Percentiles rank a stretch among this genome's conserved stretches.
phyloP scores from a whole-genome alignment of 108 stramenopile species.

The Cyclostephanos tholiformis region DNA sequence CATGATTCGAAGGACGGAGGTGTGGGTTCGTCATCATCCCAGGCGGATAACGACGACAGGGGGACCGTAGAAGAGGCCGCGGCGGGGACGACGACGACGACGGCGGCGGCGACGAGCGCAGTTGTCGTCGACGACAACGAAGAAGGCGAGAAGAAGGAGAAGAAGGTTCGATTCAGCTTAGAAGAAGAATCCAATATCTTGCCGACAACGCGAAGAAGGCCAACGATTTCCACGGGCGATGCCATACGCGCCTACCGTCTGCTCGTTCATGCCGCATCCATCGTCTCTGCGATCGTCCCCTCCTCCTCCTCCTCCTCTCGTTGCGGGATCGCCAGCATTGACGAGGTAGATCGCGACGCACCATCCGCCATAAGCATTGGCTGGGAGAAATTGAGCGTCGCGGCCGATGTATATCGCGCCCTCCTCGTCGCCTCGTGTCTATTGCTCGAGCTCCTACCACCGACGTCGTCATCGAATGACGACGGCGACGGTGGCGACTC shows the following conservation, averaged over 20 bases:
- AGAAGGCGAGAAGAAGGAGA: slow-evolving; percentile 6
- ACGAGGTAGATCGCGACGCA: not conserved
- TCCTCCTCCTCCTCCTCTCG: not conserved
- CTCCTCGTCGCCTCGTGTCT: slow-evolving; percentile 44
- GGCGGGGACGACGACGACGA: not conserved
- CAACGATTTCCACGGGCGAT: slow-evolving; percentile 20
- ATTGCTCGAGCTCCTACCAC: slow-evolving; percentile 32
- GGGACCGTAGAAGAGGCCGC: not conserved
- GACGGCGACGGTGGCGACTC: not conserved
- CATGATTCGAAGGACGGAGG: not conserved
- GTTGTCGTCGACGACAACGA: not conserved
- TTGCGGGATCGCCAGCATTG: not conserved
- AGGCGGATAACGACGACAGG: too few relatives aligned
- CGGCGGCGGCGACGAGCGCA: not conserved
- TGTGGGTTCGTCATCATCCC: too few relatives aligned
- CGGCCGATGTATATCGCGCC: slow-evolving; percentile 37
- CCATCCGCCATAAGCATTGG: not conserved
- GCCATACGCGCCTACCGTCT: slow-evolving; percentile 33
- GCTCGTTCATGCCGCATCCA: slow-evolving; percentile 27
- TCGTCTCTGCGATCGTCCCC: not conserved
- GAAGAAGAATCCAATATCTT: not conserved
- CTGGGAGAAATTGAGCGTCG: slow-evolving; percentile 23
- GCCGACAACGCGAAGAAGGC: not conserved
- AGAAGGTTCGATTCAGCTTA: slow-evolving; percentile 35
- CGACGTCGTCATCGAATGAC: not conserved